Evolutionary conservation across 768 basidiomycete species (phyloP), one percentile per base, ranked within the genome.

Genomic region (Russula abietina): DNA sequence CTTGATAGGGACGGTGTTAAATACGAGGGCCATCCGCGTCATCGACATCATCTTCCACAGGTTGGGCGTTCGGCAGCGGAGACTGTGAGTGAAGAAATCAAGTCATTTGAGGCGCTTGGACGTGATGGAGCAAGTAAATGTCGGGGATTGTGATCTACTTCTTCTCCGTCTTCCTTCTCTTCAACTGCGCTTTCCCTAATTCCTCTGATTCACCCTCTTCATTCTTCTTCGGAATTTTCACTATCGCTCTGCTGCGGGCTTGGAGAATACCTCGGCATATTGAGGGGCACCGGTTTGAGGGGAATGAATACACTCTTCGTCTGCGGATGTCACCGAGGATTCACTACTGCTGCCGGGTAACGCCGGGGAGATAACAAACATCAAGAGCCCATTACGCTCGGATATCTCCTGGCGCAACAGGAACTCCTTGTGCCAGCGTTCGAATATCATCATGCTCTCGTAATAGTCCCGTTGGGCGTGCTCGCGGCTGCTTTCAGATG

Each of bases 351-450:
- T 68, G 57, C 22, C 61, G 52, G 24, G 48, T 51, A 36, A 66
- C 64, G 53, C 64, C 12, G 65, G 64, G n/a, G 54, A 52, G 30
- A 53, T 59, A 22, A 60, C 60, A 11, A 58, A 36, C 22, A n/a
- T 65, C 45, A 4, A 65, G 53, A 6, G 64, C 64, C 64, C 64
- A 65, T 52, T 60, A 51, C 67, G 67, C 45, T 68, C 61, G 9
- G 57, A 48, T 43, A 60, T 66, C 51, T 68, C 67, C 43, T n/a
- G 6, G 28, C 28, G 28, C 28, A 30, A 30, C 28, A 30, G 28
- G 28, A 62, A 68, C 59, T 60, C 55, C 65, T 51, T 66, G 64
- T 0, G 67, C 67, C 41, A 66, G 48, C 14, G 9, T 48, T 10
- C 67, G 60, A 43, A 68, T 66, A 17, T 10, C 28, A 2, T 28